These are phyloP conservation scores for Tephrocybe rancida DNA, from an alignment of 768 basidiomycete species.

Conservation along the genomic window DNA sequence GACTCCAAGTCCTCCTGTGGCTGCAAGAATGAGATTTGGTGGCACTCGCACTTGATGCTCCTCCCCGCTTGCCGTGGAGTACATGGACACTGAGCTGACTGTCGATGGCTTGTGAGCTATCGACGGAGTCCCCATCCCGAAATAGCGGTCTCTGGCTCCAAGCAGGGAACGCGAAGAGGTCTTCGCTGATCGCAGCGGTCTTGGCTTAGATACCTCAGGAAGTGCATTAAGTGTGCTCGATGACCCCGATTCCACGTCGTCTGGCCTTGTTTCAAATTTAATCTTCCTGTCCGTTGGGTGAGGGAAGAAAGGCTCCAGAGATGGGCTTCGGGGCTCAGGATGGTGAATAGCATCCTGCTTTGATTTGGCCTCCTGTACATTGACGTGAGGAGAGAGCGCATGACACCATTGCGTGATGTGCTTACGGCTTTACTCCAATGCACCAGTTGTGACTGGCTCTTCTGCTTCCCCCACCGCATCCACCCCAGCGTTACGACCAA, in stretches of 20 bases:
- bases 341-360: constrained; percentile 46
- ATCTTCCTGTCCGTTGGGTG: constrained; percentile 35
- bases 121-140: neutral
- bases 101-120: constrained; percentile 29
- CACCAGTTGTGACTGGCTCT: constrained; percentile 37
- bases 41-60: constrained; percentile 27
- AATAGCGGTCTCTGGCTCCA: neutral
- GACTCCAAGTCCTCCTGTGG: constrained; percentile 25
- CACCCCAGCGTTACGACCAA: constrained; percentile 43
- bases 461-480: constrained; percentile 47
- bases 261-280: constrained; percentile 32
- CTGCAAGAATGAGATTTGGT: constrained; percentile 37
- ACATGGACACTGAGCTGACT: constrained; percentile 27
- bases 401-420: neutral
- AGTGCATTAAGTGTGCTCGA: constrained; percentile 1
- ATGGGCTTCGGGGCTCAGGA: constrained; percentile 27
- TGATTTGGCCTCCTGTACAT: constrained; percentile 27
- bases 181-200: constrained; percentile 15
- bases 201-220: constrained; percentile 15
- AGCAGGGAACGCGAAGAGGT: constrained; percentile 8
- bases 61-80: constrained; percentile 34
- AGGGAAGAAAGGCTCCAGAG: constrained; percentile 30
- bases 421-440: constrained; percentile 27
- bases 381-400: neutral
- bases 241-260: neutral